Conservation (phyloP, 164 flowering plant species). For the Vitis riparia region DNA sequence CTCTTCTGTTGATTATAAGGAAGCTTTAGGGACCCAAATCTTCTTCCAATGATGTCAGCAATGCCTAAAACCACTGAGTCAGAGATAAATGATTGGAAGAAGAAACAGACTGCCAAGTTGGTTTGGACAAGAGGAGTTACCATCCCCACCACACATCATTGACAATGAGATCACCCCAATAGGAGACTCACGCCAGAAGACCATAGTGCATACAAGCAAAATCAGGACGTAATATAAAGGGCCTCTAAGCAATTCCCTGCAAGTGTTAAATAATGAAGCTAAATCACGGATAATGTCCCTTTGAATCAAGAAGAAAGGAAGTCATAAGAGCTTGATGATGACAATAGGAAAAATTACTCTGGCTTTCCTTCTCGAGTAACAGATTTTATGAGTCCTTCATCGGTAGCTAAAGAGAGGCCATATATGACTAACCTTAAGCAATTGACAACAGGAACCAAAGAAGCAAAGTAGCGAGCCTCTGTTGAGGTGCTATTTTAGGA, state of each 20-base stretch:
- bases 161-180: slow-evolving; percentile 70
- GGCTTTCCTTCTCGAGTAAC: slow-evolving; percentile 92
- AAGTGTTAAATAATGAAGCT: slow-evolving; percentile 10
- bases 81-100: not conserved
- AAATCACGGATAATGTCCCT: not conserved
- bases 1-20: slow-evolving; percentile 81
- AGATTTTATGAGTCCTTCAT: slow-evolving; percentile 80
- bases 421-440: slow-evolving; percentile 68
- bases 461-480: slow-evolving; percentile 87
- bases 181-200: slow-evolving; percentile 96
- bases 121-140: slow-evolving; percentile 35
- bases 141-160: slow-evolving; percentile 99
- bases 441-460: slow-evolving; percentile 72
- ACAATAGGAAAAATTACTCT: slow-evolving; percentile 42
- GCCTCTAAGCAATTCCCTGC: slow-evolving; percentile 91
- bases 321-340: not conserved
- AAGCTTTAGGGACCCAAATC: slow-evolving; percentile 67
- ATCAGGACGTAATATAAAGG: slow-evolving; percentile 82
- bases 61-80: slow-evolving; percentile 47
- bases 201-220: slow-evolving; percentile 49
- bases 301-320: not conserved
- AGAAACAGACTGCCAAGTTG: not conserved
- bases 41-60: slow-evolving; percentile 94
- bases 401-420: slow-evolving; percentile 62
- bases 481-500: slow-evolving; percentile 71